A percentile compares a stretch with the other conserved stretches of the same genome.
Evolutionary conservation across 2,329 filamentous ascomycete genomes (phyloP).

Genomic region (Pyricularia sp.): DNA sequence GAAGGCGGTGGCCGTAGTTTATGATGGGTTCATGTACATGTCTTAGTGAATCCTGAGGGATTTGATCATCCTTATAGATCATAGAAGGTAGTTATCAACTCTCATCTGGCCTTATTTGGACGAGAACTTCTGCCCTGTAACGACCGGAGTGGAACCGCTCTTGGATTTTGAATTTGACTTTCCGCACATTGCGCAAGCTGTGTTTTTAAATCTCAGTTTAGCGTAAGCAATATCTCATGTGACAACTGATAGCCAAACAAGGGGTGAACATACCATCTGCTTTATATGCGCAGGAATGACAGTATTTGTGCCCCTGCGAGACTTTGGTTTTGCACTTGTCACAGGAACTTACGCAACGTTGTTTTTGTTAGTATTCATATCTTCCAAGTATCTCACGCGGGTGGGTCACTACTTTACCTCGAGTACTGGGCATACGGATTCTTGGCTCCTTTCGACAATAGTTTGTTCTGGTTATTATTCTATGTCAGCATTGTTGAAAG

Average conservation of each 20-base stretch:
- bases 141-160: conserved; percentile 35
- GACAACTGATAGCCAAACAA: background rate
- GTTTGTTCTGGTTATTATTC: conserved; percentile 40
- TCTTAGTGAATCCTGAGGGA: background rate
- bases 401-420: conserved; percentile 18
- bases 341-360: conserved; percentile 32
- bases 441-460: conserved; percentile 54
- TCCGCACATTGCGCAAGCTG: conserved; percentile 56
- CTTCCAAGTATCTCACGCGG: background rate
- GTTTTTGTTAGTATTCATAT: background rate
- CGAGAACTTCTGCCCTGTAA: conserved; percentile 54
- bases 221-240: background rate
- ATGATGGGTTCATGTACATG: too few relatives aligned
- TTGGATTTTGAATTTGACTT: conserved; percentile 45
- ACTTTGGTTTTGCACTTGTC: conserved; percentile 54
- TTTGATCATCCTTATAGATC: background rate
- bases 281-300: conserved; percentile 54
- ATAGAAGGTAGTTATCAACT: background rate
- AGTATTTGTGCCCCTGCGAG: conserved; percentile 50
- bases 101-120: conserved; percentile 35
- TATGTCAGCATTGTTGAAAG: background rate
- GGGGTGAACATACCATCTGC: conserved; percentile 38
- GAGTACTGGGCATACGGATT: conserved; percentile 58
- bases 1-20: too few relatives aligned
- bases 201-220: background rate